These are phyloP conservation scores for Leishmania turanica DNA, from an alignment of 208 protist genomes.

Conservation along the genomic window DNA sequence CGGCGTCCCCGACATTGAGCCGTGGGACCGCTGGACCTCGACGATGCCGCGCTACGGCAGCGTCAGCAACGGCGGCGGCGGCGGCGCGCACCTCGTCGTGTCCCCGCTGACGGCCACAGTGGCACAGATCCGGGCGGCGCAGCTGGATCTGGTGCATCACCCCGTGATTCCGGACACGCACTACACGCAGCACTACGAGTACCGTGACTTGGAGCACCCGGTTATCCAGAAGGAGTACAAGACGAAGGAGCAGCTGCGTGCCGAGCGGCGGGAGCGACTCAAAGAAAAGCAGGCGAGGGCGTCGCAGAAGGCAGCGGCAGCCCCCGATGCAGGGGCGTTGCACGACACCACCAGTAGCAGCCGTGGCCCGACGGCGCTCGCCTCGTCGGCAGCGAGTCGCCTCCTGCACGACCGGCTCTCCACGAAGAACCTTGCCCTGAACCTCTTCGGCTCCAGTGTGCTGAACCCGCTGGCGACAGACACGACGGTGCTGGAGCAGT, in stretches of 20 bases:
- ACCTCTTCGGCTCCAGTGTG: slow-evolving; percentile 65
- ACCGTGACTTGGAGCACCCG: slow-evolving; percentile 26
- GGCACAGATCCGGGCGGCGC: slow-evolving; percentile 20
- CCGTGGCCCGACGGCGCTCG: not conserved
- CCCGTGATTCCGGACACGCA: slow-evolving; percentile 57
- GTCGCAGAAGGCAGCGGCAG: not conserved
- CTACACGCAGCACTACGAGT: slow-evolving; percentile 58
- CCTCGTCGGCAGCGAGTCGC: slow-evolving; percentile 13
- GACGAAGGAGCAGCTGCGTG: slow-evolving; percentile 67
- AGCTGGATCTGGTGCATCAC: slow-evolving; percentile 53
- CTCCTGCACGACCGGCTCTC: slow-evolving; percentile 62
- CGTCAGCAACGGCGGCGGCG: not conserved
- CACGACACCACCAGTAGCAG: not conserved
- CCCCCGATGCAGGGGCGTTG: not conserved
- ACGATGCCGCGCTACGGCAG: slow-evolving; percentile 62
- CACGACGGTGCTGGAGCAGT: slow-evolving; percentile 64
- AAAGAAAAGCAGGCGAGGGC: slow-evolving; percentile 43
- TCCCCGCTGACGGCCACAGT: slow-evolving; percentile 18
- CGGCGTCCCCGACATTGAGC: slow-evolving; percentile 83
- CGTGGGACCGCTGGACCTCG: slow-evolving; percentile 81
- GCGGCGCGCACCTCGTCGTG: slow-evolving; percentile 12
- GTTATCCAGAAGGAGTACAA: slow-evolving; percentile 40
- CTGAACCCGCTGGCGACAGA: slow-evolving; percentile 76
- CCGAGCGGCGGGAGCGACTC: slow-evolving; percentile 61
- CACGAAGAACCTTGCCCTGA: slow-evolving; percentile 56